phyloP scores from a whole-genome alignment of 805 yeast genomes.

The Kregervanrija delftensis region DNA sequence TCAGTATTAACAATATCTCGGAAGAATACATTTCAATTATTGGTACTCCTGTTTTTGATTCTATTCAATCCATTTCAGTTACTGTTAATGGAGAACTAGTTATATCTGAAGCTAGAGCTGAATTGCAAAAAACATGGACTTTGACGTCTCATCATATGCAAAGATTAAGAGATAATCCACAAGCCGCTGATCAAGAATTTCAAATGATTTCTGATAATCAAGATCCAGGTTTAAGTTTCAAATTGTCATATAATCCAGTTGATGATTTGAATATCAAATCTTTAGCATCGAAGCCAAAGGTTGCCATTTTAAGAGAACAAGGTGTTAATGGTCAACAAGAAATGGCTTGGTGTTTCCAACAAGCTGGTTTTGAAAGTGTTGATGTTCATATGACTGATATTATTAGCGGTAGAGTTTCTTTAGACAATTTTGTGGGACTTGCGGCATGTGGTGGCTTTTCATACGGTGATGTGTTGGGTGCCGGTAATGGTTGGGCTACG shows the following conservation, averaged over 20 bases:
- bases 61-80: slow-evolving; percentile 41
- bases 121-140: slow-evolving; percentile 78
- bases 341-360: slow-evolving; percentile 95
- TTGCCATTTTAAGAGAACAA: slow-evolving; percentile 95
- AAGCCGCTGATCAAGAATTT: slow-evolving; percentile 81
- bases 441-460: slow-evolving; percentile 99
- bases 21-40: slow-evolving; percentile 48
- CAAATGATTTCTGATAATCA: slow-evolving; percentile 64
- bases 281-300: slow-evolving; percentile 58
- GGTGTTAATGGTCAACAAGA: slow-evolving; percentile 98
- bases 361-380: slow-evolving; percentile 88
- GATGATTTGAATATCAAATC: slow-evolving; percentile 39
- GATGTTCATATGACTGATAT: slow-evolving; percentile 98
- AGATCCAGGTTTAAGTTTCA: slow-evolving; percentile 86
- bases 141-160: slow-evolving; percentile 87
- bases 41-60: slow-evolving; percentile 58
- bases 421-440: slow-evolving; percentile 80
- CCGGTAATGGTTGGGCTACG: slow-evolving; percentile 99
- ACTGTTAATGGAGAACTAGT: slow-evolving; percentile 39
- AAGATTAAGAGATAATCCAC: slow-evolving; percentile 89
- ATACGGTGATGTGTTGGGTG: slow-evolving; percentile 97
- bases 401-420: slow-evolving; percentile 59
- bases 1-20: slow-evolving; percentile 54
- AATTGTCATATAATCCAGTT: slow-evolving; percentile 61
- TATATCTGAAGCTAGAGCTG: slow-evolving; percentile 52